A percentile compares a stretch with the other conserved stretches of the same genome.
These are phyloP conservation scores for Yamadazyma atmosphaerica DNA, from an alignment of 1,139 yeast genomes.

Conservation along the genomic window DNA sequence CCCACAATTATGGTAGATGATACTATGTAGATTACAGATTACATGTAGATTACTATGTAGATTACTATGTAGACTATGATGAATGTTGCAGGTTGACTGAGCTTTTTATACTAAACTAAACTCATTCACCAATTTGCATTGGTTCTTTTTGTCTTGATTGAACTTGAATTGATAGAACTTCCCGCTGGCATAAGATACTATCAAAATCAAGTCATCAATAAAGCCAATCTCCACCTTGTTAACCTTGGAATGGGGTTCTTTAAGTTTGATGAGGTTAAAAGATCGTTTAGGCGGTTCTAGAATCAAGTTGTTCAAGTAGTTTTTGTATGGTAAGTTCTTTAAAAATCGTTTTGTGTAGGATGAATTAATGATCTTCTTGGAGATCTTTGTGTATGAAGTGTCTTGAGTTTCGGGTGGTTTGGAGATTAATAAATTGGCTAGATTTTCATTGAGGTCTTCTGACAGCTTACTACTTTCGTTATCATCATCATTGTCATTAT, in stretches of 20 bases:
- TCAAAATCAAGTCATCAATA: conserved; percentile 29
- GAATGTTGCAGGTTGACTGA: too few relatives aligned
- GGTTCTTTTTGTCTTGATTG: conserved; percentile 27
- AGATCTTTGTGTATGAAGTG: conserved; percentile 17
- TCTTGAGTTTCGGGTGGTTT: conserved; percentile 18
- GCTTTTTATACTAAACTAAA: too few relatives aligned
- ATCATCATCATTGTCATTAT: conserved; percentile 5
- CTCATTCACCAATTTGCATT: conserved; percentile 32
- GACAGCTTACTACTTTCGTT: conserved; percentile 22
- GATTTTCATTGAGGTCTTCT: conserved; percentile 45
- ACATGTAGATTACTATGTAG: too few relatives aligned
- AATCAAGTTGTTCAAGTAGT: conserved; percentile 42
- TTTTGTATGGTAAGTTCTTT: conserved; percentile 42
- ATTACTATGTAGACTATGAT: too few relatives aligned
- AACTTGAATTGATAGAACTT: conserved; percentile 41
- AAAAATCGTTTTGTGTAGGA: conserved; percentile 40
- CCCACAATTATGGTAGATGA: neutral
- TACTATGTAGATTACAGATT: too few relatives aligned
- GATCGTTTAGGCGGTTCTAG: conserved; percentile 49
- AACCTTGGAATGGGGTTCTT: conserved; percentile 26
- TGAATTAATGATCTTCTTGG: conserved; percentile 30
- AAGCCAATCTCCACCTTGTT: conserved; percentile 42
- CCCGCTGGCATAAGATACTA: conserved; percentile 44
- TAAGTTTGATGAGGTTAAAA: conserved; percentile 43
- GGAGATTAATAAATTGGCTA: conserved; percentile 42